Evolutionary conservation across 2,329 filamentous ascomycete species (phyloP).

Genomic region (Cercospora brassicicola): DNA sequence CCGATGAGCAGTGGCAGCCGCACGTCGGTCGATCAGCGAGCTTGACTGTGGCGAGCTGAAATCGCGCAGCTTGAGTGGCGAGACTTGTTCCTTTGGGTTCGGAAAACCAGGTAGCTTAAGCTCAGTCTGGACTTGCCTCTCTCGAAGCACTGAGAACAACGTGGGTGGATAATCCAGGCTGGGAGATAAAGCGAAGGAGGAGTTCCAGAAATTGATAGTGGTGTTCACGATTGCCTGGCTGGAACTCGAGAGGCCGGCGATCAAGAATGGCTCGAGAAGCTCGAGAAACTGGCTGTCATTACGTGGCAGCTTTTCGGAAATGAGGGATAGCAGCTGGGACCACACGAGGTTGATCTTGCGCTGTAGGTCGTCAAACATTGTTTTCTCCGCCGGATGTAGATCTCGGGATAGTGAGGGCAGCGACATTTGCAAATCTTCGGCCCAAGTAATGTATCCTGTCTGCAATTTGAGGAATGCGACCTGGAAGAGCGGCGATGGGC

Average conservation of each 20-base stretch:
- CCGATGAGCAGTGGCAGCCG: background rate
- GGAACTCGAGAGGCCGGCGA: slow-evolving; percentile 55
- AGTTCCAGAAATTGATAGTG: slow-evolving; percentile 67
- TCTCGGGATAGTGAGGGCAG: slow-evolving; percentile 13
- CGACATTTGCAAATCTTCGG: slow-evolving; percentile 54
- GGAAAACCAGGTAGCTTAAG: slow-evolving; percentile 52
- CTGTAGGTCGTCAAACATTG: background rate
- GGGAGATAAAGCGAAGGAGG: slow-evolving; percentile 62
- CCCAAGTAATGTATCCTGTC: slow-evolving; percentile 61
- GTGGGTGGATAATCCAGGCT: slow-evolving; percentile 63
- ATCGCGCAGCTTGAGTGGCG: background rate
- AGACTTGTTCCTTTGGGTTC: background rate
- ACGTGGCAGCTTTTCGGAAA: slow-evolving; percentile 58
- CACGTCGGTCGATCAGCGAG: background rate
- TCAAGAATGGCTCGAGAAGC: slow-evolving; percentile 53
- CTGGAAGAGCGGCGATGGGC: slow-evolving; percentile 52
- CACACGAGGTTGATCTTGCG: slow-evolving; percentile 30
- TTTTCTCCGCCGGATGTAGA: background rate
- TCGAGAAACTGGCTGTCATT: slow-evolving; percentile 59
- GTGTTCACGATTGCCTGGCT: slow-evolving; percentile 53
- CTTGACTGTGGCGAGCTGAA: background rate
- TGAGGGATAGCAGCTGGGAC: slow-evolving; percentile 50
- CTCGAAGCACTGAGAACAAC: slow-evolving; percentile 63
- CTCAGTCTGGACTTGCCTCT: slow-evolving; percentile 58
- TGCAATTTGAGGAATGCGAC: slow-evolving; percentile 63